phyloP scores from a whole-genome alignment of 208 protist genomes.

The Balamuthia mandrillaris region DNA sequence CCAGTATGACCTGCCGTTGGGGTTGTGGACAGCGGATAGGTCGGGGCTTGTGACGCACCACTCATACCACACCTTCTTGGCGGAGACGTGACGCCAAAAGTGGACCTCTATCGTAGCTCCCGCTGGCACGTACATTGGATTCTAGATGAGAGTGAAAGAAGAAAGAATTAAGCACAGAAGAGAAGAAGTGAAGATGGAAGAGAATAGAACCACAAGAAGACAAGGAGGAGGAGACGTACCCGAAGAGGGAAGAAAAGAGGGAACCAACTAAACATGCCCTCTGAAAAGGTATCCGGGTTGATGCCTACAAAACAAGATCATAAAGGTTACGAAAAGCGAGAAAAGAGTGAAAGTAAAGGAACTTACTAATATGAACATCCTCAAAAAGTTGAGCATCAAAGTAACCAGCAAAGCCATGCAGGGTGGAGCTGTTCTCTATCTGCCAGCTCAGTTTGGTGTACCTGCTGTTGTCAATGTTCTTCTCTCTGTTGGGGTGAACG shows the following conservation, averaged over 20 bases:
- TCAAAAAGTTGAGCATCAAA: slow-evolving; percentile 80
- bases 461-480: slow-evolving; percentile 59
- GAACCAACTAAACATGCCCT: slow-evolving; percentile 88
- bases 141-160: slow-evolving; percentile 53
- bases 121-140: slow-evolving; percentile 59
- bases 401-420: slow-evolving; percentile 85
- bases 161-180: background rate
- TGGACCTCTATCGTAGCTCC: slow-evolving; percentile 51
- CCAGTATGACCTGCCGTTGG: slow-evolving; percentile 72
- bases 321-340: background rate
- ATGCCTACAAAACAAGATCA: slow-evolving; percentile 44
- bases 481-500: slow-evolving; percentile 70
- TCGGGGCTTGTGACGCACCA: slow-evolving; percentile 70
- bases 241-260: slow-evolving; percentile 36
- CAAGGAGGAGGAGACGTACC: background rate
- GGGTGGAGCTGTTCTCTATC: background rate
- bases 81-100: slow-evolving; percentile 44
- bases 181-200: background rate
- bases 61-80: slow-evolving; percentile 83
- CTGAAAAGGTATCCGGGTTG: slow-evolving; percentile 66
- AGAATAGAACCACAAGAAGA: background rate
- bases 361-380: slow-evolving; percentile 72
- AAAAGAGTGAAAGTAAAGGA: background rate
- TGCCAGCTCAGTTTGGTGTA: slow-evolving; percentile 47
- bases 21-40: slow-evolving; percentile 73